These are phyloP conservation scores for Pythium sukuiense DNA, from an alignment of 352 stramenopile genomes.

Conservation along the genomic window DNA sequence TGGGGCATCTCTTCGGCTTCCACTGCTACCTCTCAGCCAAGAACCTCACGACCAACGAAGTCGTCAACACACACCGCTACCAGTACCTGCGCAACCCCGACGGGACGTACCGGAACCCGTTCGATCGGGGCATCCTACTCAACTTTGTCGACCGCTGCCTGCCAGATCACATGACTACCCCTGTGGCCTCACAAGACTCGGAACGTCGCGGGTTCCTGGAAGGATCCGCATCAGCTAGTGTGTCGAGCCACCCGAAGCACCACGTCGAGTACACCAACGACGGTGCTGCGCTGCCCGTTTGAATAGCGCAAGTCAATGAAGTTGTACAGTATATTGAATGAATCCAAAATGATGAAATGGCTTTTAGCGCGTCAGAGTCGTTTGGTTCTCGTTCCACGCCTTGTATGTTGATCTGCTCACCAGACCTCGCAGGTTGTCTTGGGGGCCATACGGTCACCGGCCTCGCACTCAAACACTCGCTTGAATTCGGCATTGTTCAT, in stretches of 20 bases:
- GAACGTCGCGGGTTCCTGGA: conserved; percentile 8
- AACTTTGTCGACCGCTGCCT: conserved; percentile 52
- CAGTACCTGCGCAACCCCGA: conserved; percentile 39
- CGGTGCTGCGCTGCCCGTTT: conserved; percentile 21
- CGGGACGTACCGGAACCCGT: conserved; percentile 39
- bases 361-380: neutral
- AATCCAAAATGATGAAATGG: neutral
- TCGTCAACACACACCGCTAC: conserved; percentile 72
- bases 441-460: conserved; percentile 65
- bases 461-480: conserved; percentile 53
- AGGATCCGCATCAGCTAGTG: conserved; percentile 17
- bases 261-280: conserved; percentile 14
- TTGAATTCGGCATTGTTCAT: conserved; percentile 81
- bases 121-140: conserved; percentile 44
- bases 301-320: neutral
- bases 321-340: conserved; percentile 5
- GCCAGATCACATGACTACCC: conserved; percentile 15
- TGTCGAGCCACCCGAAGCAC: conserved; percentile 14
- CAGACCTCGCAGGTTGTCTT: conserved; percentile 72
- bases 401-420: conserved; percentile 27
- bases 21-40: conserved; percentile 72
- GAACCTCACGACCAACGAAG: conserved; percentile 82
- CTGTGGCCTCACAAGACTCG: neutral
- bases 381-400: neutral
- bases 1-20: conserved; percentile 57